Evolutionary conservation across 306 rosid species (phyloP).

Genomic region (Corylus americana): DNA sequence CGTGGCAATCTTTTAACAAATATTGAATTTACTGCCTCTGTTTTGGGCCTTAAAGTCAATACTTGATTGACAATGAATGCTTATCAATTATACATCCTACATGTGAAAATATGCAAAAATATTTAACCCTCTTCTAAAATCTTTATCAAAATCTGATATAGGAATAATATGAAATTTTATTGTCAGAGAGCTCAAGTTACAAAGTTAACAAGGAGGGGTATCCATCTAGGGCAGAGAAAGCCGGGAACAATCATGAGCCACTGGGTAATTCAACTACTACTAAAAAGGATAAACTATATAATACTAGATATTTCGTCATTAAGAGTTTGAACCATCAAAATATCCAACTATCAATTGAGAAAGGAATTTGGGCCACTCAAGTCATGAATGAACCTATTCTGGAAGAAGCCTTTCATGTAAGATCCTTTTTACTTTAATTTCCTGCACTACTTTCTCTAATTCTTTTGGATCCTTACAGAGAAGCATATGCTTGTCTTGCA

Average conservation of each 20-base stretch:
- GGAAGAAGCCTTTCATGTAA: constrained; percentile 83
- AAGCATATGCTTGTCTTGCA: constrained; percentile 55
- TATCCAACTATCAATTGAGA: constrained; percentile 59
- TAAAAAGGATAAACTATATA: constrained; percentile 41
- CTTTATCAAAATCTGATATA: not conserved
- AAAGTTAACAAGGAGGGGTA: constrained; percentile 44
- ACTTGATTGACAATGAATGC: not conserved
- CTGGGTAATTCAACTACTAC: constrained; percentile 38
- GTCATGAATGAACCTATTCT: constrained; percentile 72
- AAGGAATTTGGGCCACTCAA: constrained; percentile 94
- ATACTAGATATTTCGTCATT: constrained; percentile 60
- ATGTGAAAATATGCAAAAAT: not conserved
- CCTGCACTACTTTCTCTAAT: constrained; percentile 17
- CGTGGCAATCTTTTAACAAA: not conserved
- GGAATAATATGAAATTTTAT: constrained; percentile 25
- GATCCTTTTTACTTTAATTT: constrained; percentile 27
- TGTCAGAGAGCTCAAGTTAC: constrained; percentile 62
- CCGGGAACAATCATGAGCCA: constrained; percentile 34
- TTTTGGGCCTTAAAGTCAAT: not conserved
- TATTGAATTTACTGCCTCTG: not conserved
- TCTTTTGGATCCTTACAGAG: constrained; percentile 29
- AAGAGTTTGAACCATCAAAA: constrained; percentile 76
- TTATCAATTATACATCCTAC: constrained; percentile 1
- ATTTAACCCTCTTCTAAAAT: not conserved
- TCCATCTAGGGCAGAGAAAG: constrained; percentile 44